phyloP scores from a whole-genome alignment of 176 grass and related monocot species.

The Thinopyrum elongatum region DNA sequence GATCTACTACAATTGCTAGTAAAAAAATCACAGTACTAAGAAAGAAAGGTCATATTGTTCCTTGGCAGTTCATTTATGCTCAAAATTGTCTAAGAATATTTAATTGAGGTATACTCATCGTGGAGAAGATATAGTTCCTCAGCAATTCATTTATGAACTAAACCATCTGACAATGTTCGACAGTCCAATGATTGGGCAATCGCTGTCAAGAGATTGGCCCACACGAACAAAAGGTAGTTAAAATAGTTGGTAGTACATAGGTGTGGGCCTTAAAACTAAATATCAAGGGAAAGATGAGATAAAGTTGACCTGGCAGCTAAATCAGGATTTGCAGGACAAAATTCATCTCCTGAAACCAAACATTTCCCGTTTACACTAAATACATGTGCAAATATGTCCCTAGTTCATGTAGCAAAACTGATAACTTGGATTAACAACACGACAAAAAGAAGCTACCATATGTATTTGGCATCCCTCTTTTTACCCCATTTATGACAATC shows the following conservation, averaged over 20 bases:
- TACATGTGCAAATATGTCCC: not conserved
- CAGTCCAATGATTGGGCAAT: conserved; percentile 4
- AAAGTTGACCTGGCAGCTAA: not conserved
- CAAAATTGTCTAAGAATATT: not conserved
- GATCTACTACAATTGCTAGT: conserved; percentile 9
- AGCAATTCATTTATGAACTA: conserved; percentile 6
- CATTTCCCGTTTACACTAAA: not conserved
- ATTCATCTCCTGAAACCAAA: not conserved
- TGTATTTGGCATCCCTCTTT: not conserved
- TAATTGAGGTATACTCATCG: not conserved
- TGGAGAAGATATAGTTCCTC: not conserved
- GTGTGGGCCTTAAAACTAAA: not conserved
- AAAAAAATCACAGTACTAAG: not conserved
- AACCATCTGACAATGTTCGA: not conserved
- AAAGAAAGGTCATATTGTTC: not conserved
- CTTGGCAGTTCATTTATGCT: not conserved
- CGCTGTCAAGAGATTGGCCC: not conserved
- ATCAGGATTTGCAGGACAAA: not conserved
- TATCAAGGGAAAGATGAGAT: conserved; percentile 1
- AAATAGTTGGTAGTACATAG: not conserved
- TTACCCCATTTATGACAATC: not conserved
- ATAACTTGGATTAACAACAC: not conserved
- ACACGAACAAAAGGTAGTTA: not conserved
- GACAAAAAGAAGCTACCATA: not conserved
- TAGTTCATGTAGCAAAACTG: not conserved